Evolutionary conservation across 2,329 filamentous ascomycete genomes (phyloP), one percentile per base, ranked within the genome.

Genomic region (Dactylella cylindrospora): DNA sequence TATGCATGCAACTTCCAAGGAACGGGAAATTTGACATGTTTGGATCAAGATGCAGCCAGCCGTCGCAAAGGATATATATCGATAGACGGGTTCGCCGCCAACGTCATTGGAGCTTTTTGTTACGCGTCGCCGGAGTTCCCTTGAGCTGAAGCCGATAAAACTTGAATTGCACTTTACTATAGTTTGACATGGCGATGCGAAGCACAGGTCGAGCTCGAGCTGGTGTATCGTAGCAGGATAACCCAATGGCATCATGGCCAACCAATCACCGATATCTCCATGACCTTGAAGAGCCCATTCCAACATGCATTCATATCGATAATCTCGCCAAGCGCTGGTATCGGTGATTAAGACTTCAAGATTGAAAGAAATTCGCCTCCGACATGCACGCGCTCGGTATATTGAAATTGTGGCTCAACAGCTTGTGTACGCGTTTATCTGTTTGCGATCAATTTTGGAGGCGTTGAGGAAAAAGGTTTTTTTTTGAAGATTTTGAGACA

Each of bases 381-480:
- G 36, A 43, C 28, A 41, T 13, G 38, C 28, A 25, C 4, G 6
- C 29, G 22, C 12, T 8, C 10, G 38, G n/a, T 47, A 5, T 22
- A 22, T 31, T 25, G 32, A n/a, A 10, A 43, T 40, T 47, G 9
- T 25, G 32, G 32, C 35, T 10, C 49, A 35, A 29, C 23, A 35
- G 6, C n/a, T n/a, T n/a, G n/a, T n/a, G n/a, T n/a, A n/a, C n/a
- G n/a, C n/a, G n/a, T 23, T 17, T 43, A n/a, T 47, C 20, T 23
- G 25, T 32, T 23, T 44, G 44, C 44, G 52, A 50, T 50, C 52
- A 57, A 57, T 57, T n/a, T n/a, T n/a, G n/a, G 52, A 43, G 52
- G 52, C 45, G 44, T 44, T 57, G 40, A 40, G 22, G 43, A 19
- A 57, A 44, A 28, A 29, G 25, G 3, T 20, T 49, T 47, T 32